Evolutionary conservation across 352 stramenopile genomes (phyloP).

Genomic region (Phytophthora lateralis): DNA sequence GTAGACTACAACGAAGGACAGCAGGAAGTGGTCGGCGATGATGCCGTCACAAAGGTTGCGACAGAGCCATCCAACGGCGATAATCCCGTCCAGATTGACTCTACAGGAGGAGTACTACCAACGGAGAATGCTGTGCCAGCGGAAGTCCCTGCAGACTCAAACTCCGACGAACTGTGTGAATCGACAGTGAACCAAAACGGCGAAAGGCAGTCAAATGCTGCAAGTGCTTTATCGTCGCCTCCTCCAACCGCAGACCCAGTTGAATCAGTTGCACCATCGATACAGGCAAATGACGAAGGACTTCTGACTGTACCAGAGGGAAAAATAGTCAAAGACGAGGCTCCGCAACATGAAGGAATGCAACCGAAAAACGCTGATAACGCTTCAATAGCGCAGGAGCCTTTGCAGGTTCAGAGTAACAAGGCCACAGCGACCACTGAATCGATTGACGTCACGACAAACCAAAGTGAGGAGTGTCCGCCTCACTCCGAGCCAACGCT

Average conservation of each 20-base stretch:
- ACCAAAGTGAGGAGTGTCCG: background rate
- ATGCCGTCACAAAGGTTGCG: slow-evolving; percentile 5
- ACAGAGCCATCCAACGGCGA: background rate
- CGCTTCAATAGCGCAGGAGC: background rate
- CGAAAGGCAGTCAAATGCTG: background rate
- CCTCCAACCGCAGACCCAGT: no score
- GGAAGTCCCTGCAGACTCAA: background rate
- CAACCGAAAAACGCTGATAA: background rate
- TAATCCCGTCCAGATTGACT: slow-evolving; percentile 1
- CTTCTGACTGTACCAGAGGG: background rate
- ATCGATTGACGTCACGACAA: background rate
- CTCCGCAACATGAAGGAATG: background rate
- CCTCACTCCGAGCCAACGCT: background rate
- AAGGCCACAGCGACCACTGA: background rate
- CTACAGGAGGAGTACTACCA: background rate
- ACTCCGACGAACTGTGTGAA: background rate
- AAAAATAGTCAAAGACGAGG: background rate
- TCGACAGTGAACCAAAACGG: background rate
- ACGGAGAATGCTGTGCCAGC: background rate
- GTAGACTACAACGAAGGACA: slow-evolving; percentile 13
- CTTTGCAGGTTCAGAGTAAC: background rate
- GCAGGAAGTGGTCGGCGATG: slow-evolving; percentile 8
- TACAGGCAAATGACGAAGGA: background rate
- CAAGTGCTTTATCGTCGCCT: background rate
- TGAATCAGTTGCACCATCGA: background rate